Conservation (phyloP, 257 asterid species). For the Paulownia fortunei region DNA sequence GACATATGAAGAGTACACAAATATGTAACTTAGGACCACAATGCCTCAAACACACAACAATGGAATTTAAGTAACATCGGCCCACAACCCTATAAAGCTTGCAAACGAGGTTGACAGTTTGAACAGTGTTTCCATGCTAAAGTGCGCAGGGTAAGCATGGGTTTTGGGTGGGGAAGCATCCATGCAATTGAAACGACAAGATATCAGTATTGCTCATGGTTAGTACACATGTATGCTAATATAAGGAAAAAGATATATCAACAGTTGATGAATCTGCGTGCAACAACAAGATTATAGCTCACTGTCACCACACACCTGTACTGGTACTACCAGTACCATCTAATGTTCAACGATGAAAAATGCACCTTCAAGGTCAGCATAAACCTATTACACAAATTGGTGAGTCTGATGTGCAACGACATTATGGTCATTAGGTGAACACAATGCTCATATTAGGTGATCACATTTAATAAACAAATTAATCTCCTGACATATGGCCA, state of each 20-base stretch:
- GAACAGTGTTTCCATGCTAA: slow-evolving; percentile 34
- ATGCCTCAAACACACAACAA: slow-evolving; percentile 42
- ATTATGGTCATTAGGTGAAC: neutral
- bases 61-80: slow-evolving; percentile 43
- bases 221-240: neutral
- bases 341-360: neutral
- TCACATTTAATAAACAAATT: slow-evolving; percentile 22
- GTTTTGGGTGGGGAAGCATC: slow-evolving; percentile 4
- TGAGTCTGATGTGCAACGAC: neutral
- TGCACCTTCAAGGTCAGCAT: neutral
- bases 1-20: slow-evolving; percentile 39
- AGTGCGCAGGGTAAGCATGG: slow-evolving; percentile 23
- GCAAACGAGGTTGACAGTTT: slow-evolving; percentile 46
- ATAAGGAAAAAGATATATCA: neutral
- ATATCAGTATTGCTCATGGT: neutral
- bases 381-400: neutral
- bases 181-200: slow-evolving; percentile 11
- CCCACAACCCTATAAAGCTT: slow-evolving; percentile 41
- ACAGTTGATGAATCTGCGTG: no score
- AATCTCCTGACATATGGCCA: slow-evolving; percentile 5
- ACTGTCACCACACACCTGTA: slow-evolving; percentile 4
- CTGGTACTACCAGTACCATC: neutral
- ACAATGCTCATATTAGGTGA: slow-evolving; percentile 23
- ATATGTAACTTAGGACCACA: slow-evolving; percentile 46
- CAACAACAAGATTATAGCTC: no score